Conservation (phyloP, 2,329 filamentous ascomycete genomes). For the Nannizziopsis barbatae region DNA sequence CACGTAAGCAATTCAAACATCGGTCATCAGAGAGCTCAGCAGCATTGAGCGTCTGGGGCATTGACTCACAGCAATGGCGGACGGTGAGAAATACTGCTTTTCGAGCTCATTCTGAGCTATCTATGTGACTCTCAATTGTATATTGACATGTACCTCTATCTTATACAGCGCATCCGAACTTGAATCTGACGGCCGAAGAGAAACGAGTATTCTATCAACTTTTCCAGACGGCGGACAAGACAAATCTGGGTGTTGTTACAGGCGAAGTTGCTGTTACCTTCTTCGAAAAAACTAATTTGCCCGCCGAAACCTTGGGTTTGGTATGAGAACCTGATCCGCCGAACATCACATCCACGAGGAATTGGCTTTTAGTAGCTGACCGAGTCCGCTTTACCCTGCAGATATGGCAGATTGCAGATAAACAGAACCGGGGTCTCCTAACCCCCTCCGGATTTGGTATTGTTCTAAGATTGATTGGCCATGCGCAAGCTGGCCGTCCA, state of each 20-base stretch:
- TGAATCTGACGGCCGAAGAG: constrained; percentile 83
- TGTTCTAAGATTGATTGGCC: constrained; percentile 85
- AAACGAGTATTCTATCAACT: constrained; percentile 88
- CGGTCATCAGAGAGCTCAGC: background rate
- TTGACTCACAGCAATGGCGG: constrained; percentile 1
- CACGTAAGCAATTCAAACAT: background rate
- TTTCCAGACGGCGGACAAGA: constrained; percentile 84
- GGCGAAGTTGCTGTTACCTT: constrained; percentile 95
- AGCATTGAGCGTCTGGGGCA: background rate
- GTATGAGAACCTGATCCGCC: constrained; percentile 41
- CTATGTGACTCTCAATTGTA: background rate
- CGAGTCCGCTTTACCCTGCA: constrained; percentile 31
- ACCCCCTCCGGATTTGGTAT: constrained; percentile 88
- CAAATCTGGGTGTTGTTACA: constrained; percentile 84
- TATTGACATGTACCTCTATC: background rate
- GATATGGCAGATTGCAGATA: constrained; percentile 99
- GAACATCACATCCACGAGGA: background rate
- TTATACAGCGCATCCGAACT: constrained; percentile 43
- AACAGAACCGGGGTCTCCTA: constrained; percentile 86
- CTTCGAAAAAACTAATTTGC: constrained; percentile 88
- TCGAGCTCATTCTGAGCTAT: background rate
- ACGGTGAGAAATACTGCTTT: constrained; percentile 1
- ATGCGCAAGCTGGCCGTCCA: constrained; percentile 78
- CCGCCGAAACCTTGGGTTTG: constrained; percentile 77
- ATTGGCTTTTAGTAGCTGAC: background rate